Evolutionary conservation across 129 eudicot species (phyloP).

Genomic region (Dittrichia graveolens): DNA sequence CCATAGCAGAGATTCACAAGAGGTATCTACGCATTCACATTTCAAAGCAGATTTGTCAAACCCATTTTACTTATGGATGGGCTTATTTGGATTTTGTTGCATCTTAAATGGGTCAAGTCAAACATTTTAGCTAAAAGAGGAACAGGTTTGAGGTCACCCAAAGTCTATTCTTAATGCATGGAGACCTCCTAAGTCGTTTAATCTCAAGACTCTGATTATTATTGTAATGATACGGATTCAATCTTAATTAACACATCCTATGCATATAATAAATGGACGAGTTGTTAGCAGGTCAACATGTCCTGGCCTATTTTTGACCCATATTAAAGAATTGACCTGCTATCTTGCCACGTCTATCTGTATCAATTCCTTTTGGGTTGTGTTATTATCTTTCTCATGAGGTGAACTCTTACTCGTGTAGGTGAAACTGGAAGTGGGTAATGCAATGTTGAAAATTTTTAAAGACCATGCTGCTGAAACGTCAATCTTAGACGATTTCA

Average conservation of each 20-base stretch:
- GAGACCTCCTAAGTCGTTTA: background rate
- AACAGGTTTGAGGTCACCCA: background rate
- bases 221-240: too few relatives aligned
- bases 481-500: constrained; percentile 69
- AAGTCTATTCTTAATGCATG: background rate
- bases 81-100: background rate
- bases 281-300: too few relatives aligned
- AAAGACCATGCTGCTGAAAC: constrained; percentile 72
- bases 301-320: too few relatives aligned
- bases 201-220: too few relatives aligned
- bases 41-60: background rate
- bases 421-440: constrained; percentile 79
- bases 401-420: constrained; percentile 23
- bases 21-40: constrained; percentile 46
- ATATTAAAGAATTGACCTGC: too few relatives aligned
- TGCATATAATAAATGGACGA: too few relatives aligned
- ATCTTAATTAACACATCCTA: too few relatives aligned
- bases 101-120: background rate
- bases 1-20: constrained; percentile 97
- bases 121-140: background rate
- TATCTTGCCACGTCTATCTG: too few relatives aligned
- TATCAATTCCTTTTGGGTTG: too few relatives aligned
- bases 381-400: background rate
- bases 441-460: constrained; percentile 72
- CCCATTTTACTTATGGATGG: background rate